Percentiles rank a stretch among this genome's conserved stretches.
These are phyloP conservation scores for Fusarium citri DNA, from an alignment of 2,329 filamentous ascomycete species.

Conservation along the genomic window DNA sequence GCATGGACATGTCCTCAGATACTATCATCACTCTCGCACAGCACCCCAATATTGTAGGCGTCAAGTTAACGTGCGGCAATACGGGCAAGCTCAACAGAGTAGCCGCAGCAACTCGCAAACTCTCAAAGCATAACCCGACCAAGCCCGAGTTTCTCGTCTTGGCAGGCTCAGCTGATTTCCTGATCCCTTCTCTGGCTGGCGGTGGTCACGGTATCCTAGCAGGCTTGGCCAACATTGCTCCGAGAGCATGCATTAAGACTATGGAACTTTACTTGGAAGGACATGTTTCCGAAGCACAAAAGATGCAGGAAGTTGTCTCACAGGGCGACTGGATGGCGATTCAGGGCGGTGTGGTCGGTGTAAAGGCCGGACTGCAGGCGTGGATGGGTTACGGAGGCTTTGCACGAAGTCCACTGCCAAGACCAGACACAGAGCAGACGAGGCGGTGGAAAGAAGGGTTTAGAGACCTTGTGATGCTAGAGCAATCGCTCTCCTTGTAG, in stretches of 20 bases:
- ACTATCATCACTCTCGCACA: slow-evolving; percentile 68
- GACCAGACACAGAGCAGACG: slow-evolving; percentile 61
- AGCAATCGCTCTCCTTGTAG: slow-evolving; percentile 62
- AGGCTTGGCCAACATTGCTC: slow-evolving; percentile 77
- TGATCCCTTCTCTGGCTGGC: slow-evolving; percentile 74
- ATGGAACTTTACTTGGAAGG: slow-evolving; percentile 70
- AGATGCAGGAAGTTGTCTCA: slow-evolving; percentile 73
- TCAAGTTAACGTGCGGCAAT: slow-evolving; percentile 77
- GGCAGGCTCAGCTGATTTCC: slow-evolving; percentile 79
- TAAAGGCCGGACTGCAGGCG: slow-evolving; percentile 74
- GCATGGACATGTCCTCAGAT: slow-evolving; percentile 73
- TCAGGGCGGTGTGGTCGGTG: slow-evolving; percentile 76
- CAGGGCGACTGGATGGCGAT: slow-evolving; percentile 79
- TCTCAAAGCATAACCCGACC: slow-evolving; percentile 25
- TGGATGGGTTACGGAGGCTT: slow-evolving; percentile 76
- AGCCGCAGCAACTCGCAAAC: slow-evolving; percentile 66
- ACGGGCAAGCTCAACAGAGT: slow-evolving; percentile 76
- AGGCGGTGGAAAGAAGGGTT: slow-evolving; percentile 67
- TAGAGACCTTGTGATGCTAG: slow-evolving; percentile 62
- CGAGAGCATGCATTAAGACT: slow-evolving; percentile 72
- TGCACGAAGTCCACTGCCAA: slow-evolving; percentile 49
- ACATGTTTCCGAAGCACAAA: slow-evolving; percentile 68
- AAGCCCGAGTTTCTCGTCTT: slow-evolving; percentile 71
- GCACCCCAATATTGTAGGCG: slow-evolving; percentile 75
- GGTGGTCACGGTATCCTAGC: slow-evolving; percentile 79